A percentile compares a stretch with the other conserved stretches of the same genome.
phyloP scores from a whole-genome alignment of 2,329 filamentous ascomycete genomes.

The Beauveria rudraprayagi region DNA sequence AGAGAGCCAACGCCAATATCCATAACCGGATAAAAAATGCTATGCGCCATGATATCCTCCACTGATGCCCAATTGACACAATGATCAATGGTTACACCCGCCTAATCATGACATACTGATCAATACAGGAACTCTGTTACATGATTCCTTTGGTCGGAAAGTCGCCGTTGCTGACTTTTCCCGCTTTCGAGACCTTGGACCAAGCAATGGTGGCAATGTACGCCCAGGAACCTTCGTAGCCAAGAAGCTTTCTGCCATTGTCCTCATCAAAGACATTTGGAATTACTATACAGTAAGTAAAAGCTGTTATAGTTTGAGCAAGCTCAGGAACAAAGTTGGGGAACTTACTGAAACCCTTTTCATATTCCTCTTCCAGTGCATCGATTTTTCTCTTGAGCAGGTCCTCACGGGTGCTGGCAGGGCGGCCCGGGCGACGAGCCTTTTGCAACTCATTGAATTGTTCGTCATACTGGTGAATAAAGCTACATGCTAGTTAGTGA shows the following conservation, averaged over 20 bases:
- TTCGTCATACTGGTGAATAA: constrained; percentile 61
- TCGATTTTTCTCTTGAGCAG: constrained; percentile 64
- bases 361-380: constrained; percentile 69
- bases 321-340: not conserved
- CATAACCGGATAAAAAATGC: not conserved
- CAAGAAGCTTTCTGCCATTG: constrained; percentile 56
- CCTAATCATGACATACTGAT: not conserved
- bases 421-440: constrained; percentile 67
- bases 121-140: constrained; percentile 5
- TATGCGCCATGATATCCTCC: not conserved
- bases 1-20: not conserved
- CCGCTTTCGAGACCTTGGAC: constrained; percentile 61
- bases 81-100: not conserved
- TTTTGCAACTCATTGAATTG: constrained; percentile 60
- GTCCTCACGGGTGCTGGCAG: constrained; percentile 69
- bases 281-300: constrained; percentile 41
- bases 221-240: constrained; percentile 81
- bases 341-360: constrained; percentile 68
- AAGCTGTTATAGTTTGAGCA: not conserved
- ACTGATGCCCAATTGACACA: not conserved
- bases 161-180: constrained; percentile 56
- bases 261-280: constrained; percentile 66
- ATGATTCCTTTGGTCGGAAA: constrained; percentile 58
- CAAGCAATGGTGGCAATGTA: constrained; percentile 70
- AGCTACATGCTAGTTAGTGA: constrained; percentile 36